phyloP scores from a whole-genome alignment of 108 stramenopile genomes.

The Skeletonema tropicum region DNA sequence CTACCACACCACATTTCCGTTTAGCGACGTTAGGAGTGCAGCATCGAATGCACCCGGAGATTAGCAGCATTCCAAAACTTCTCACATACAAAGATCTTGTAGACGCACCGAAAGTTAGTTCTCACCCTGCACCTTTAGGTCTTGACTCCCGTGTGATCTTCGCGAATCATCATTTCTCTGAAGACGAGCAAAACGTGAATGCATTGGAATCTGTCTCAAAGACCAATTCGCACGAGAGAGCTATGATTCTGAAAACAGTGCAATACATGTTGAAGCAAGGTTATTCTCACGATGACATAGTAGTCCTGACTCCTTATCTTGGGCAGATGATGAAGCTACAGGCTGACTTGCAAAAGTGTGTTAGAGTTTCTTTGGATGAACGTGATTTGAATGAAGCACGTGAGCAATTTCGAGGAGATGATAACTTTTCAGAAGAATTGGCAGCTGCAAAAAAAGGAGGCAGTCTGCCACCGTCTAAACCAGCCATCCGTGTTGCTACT shows the following conservation, averaged over 20 bases:
- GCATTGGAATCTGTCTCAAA: constrained; percentile 19
- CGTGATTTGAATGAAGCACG: constrained; percentile 25
- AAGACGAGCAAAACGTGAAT: constrained; percentile 23
- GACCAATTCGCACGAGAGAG: constrained; percentile 39
- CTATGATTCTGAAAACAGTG: constrained; percentile 43
- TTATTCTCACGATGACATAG: constrained; percentile 34
- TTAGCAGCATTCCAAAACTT: constrained; percentile 11
- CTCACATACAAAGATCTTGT: constrained; percentile 12
- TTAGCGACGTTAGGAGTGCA: constrained; percentile 34
- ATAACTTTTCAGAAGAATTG: neutral
- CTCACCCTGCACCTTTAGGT: constrained; percentile 10
- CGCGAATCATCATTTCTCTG: constrained; percentile 39
- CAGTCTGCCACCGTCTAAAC: constrained; percentile 20
- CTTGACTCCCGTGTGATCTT: constrained; percentile 26
- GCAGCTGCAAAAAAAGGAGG: constrained; percentile 9
- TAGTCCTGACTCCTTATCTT: constrained; percentile 52
- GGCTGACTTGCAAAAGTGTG: constrained; percentile 15
- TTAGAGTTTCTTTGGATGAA: constrained; percentile 37
- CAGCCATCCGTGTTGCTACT: constrained; percentile 1
- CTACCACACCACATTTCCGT: constrained; percentile 11
- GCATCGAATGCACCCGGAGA: constrained; percentile 48
- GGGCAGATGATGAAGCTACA: constrained; percentile 49
- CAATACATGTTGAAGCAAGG: constrained; percentile 46
- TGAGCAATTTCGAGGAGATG: constrained; percentile 24
- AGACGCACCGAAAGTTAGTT: constrained; percentile 22